Evolutionary conservation across 495 filamentous ascomycete genomes (phyloP).

Genomic region (Penicillium robsamsonii): DNA sequence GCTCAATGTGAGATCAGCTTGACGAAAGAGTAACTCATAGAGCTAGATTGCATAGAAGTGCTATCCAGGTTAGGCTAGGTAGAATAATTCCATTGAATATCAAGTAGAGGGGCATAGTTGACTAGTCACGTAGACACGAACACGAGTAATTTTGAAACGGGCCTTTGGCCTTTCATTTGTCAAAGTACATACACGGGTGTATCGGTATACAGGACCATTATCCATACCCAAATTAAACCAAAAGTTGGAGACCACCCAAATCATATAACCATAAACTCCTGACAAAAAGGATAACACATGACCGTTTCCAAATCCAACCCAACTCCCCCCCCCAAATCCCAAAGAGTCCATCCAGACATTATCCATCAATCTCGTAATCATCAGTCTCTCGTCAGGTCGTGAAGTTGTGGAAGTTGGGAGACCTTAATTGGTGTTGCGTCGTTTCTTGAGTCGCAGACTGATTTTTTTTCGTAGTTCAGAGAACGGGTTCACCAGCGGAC

Average conservation of each 20-base stretch:
- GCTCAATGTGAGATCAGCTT: neutral
- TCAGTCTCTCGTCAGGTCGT: constrained; percentile 7
- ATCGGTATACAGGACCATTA: neutral
- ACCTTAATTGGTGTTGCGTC: constrained; percentile 26
- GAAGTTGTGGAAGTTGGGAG: constrained; percentile 5
- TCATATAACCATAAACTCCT: neutral
- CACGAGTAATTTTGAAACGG: neutral
- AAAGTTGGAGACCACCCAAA: neutral
- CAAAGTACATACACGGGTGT: neutral
- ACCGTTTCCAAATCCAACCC: neutral
- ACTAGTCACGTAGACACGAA: neutral
- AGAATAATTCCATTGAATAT: neutral
- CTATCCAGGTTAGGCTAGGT: neutral
- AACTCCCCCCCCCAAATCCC: constrained; percentile 5
- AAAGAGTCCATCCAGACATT: constrained; percentile 3
- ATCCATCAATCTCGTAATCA: constrained; percentile 5
- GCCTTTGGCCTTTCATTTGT: neutral
- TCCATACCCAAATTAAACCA: neutral
- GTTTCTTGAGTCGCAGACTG: constrained; percentile 35
- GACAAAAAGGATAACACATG: neutral
- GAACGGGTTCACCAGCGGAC: constrained; percentile 35
- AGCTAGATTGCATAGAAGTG: neutral
- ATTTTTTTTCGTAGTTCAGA: constrained; percentile 33
- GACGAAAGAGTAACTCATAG: neutral
- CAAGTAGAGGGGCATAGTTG: too few species aligned